These are phyloP conservation scores for Phytophthora vignae DNA, from an alignment of 352 stramenopile genomes.

Conservation along the genomic window DNA sequence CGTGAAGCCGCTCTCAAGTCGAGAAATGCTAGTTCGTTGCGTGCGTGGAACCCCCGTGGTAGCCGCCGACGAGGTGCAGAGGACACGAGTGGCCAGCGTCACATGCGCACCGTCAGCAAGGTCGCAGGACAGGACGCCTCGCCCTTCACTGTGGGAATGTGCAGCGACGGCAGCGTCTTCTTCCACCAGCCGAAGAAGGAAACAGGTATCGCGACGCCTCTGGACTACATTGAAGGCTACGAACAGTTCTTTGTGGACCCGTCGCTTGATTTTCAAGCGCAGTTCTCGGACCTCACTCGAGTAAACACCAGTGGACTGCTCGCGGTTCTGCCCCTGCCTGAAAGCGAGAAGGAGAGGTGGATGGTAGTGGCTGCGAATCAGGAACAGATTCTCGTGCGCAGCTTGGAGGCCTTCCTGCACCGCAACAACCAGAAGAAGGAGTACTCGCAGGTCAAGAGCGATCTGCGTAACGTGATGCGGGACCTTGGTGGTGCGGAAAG, in stretches of 20 bases:
- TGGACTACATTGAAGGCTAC: slow-evolving; percentile 84
- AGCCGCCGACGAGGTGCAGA: slow-evolving; percentile 57
- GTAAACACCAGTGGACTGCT: slow-evolving; percentile 78
- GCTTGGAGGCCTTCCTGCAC: slow-evolving; percentile 70
- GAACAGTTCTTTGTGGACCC: slow-evolving; percentile 86
- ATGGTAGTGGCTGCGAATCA: slow-evolving; percentile 82
- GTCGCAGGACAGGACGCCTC: slow-evolving; percentile 65
- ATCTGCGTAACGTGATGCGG: slow-evolving; percentile 51
- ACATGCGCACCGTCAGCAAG: slow-evolving; percentile 82
- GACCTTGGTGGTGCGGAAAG: slow-evolving; percentile 46
- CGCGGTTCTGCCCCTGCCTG: slow-evolving; percentile 63
- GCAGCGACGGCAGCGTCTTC: slow-evolving; percentile 86
- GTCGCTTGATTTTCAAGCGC: slow-evolving; percentile 71
- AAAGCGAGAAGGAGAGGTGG: slow-evolving; percentile 72
- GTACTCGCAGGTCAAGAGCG: slow-evolving; percentile 53
- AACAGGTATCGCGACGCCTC: slow-evolving; percentile 67
- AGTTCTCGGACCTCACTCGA: slow-evolving; percentile 82
- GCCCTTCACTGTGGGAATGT: slow-evolving; percentile 83
- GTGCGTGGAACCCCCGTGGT: slow-evolving; percentile 50
- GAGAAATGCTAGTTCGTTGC: slow-evolving; percentile 43
- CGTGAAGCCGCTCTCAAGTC: slow-evolving; percentile 41
- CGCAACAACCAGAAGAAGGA: slow-evolving; percentile 63
- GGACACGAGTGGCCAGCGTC: slow-evolving; percentile 52
- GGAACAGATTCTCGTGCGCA: slow-evolving; percentile 75
- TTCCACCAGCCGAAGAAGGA: slow-evolving; percentile 61